phyloP scores from a whole-genome alignment of 805 yeast genomes.

The Cyberlindnera euphorbiiphila region DNA sequence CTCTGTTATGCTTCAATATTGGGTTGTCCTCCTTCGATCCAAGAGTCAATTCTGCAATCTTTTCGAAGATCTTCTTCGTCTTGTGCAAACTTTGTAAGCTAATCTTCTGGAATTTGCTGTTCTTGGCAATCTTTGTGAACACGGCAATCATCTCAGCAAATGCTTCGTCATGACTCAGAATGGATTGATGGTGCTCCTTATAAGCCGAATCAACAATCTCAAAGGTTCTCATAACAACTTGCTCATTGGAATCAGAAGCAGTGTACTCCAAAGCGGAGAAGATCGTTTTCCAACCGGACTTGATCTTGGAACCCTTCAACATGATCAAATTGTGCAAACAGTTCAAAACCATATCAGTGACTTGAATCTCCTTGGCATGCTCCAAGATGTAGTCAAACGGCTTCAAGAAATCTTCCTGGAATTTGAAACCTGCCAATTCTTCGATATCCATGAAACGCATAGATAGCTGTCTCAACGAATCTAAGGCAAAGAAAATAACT shows the following conservation, averaged over 20 bases:
- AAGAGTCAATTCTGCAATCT: slow-evolving; percentile 47
- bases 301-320: slow-evolving; percentile 67
- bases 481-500: slow-evolving; percentile 86
- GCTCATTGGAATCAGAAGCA: slow-evolving; percentile 55
- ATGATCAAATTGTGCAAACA: slow-evolving; percentile 83
- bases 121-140: slow-evolving; percentile 78
- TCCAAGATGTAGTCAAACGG: slow-evolving; percentile 82
- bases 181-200: slow-evolving; percentile 55
- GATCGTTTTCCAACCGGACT: slow-evolving; percentile 93
- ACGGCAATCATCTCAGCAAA: slow-evolving; percentile 64
- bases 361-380: slow-evolving; percentile 63
- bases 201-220: slow-evolving; percentile 60
- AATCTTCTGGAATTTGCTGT: slow-evolving; percentile 72
- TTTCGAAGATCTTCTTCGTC: slow-evolving; percentile 56
- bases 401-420: slow-evolving; percentile 87
- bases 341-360: slow-evolving; percentile 85
- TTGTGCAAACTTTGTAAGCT: slow-evolving; percentile 79
- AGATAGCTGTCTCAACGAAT: slow-evolving; percentile 87
- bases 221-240: slow-evolving; percentile 60
- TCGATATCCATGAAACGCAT: slow-evolving; percentile 91
- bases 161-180: slow-evolving; percentile 64
- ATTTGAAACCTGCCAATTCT: slow-evolving; percentile 91
- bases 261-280: slow-evolving; percentile 74
- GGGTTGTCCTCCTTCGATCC: slow-evolving; percentile 22
- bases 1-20: slow-evolving; percentile 32